phyloP scores from a whole-genome alignment of 1,284 basidiomycete species.

The Boletellus deceptivus region DNA sequence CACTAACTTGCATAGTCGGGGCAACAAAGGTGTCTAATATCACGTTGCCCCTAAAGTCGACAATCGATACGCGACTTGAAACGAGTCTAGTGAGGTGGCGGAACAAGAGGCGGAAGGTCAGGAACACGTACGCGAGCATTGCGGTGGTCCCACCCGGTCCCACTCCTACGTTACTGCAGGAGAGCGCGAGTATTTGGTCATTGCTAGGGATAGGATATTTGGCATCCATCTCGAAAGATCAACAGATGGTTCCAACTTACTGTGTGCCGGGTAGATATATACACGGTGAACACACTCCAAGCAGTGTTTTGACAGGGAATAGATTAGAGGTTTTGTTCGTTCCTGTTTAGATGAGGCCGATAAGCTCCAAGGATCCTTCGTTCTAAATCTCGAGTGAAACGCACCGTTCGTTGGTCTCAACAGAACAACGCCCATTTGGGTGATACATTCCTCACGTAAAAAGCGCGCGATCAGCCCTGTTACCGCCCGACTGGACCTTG shows the following conservation, averaged over 20 bases:
- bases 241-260: conserved; percentile 19
- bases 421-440: conserved; percentile 11
- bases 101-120: conserved; percentile 4
- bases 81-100: conserved; percentile 18
- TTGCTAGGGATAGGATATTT: conserved; percentile 35
- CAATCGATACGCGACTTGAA: conserved; percentile 57
- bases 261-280: conserved; percentile 24
- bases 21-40: conserved; percentile 62
- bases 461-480: conserved; percentile 12
- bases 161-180: conserved; percentile 67
- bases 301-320: conserved; percentile 17
- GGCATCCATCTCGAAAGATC: conserved; percentile 28
- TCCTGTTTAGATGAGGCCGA: conserved; percentile 24
- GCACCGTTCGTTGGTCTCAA: conserved; percentile 14
- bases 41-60: conserved; percentile 58
- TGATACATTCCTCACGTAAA: conserved; percentile 24
- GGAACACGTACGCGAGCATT: conserved; percentile 65
- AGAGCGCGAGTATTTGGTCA: conserved; percentile 53
- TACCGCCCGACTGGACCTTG: conserved; percentile 11
- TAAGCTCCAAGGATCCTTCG: conserved; percentile 28
- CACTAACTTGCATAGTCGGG: conserved; percentile 69
- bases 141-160: conserved; percentile 72
- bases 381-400: conserved; percentile 16
- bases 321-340: conserved; percentile 13
- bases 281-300: conserved; percentile 14